Percentiles rank a stretch among this genome's conserved stretches.
phyloP scores from a whole-genome alignment of 2,329 filamentous ascomycete genomes.

The Cordyceps tenuipes region DNA sequence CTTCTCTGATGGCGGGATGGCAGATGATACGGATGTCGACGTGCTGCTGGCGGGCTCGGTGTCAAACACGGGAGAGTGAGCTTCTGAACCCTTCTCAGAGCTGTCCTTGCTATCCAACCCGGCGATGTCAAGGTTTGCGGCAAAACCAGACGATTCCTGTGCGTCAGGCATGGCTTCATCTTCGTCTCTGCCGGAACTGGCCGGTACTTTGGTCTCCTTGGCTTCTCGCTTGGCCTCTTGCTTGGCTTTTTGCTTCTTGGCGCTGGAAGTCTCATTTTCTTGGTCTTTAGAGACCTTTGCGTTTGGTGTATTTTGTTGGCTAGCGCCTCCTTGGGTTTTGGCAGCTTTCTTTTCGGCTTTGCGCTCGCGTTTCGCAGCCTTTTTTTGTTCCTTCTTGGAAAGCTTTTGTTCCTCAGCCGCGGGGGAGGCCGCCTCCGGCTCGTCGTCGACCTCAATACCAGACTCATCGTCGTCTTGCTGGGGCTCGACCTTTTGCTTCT shows the following conservation, averaged over 20 bases:
- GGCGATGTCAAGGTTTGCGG: constrained; percentile 20
- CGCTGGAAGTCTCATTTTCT: constrained; percentile 24
- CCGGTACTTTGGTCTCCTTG: constrained; percentile 21
- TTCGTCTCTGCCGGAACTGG: constrained; percentile 14
- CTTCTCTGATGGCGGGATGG: constrained; percentile 50
- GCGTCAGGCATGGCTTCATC: constrained; percentile 13
- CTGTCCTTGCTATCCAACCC: constrained; percentile 34
- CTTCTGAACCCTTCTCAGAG: constrained; percentile 45
- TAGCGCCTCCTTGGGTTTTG: constrained; percentile 26
- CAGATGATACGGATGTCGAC: constrained; percentile 62
- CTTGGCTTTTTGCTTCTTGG: constrained; percentile 22
- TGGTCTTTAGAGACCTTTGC: constrained; percentile 21
- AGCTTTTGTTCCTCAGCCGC: constrained; percentile 26
- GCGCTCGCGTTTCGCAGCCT: constrained; percentile 29
- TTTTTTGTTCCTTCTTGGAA: constrained; percentile 44
- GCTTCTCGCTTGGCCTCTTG: constrained; percentile 23
- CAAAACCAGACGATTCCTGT: constrained; percentile 15
- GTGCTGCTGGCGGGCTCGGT: constrained; percentile 46
- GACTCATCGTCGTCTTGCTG: constrained; percentile 18
- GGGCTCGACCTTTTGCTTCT: constrained; percentile 42
- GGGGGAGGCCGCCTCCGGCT: constrained; percentile 34
- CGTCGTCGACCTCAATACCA: constrained; percentile 22
- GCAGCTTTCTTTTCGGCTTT: constrained; percentile 34
- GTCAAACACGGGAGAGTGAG: constrained; percentile 49
- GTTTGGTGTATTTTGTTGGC: constrained; percentile 17